These are phyloP conservation scores for Rhodofomes roseus DNA, from an alignment of 1,284 basidiomycete genomes.

Conservation along the genomic window DNA sequence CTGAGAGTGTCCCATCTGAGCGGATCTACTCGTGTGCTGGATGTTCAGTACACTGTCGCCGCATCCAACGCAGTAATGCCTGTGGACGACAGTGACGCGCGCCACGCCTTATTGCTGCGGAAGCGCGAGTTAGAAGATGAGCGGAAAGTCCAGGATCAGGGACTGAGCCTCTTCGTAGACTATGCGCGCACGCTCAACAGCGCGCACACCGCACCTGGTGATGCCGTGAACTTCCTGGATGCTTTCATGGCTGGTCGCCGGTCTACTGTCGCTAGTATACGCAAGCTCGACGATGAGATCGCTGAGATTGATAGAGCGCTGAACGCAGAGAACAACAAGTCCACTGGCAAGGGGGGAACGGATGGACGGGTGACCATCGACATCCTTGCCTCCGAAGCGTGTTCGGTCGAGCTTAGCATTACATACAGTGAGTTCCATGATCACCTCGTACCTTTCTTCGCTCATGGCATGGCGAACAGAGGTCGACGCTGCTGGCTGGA, in stretches of 20 bases:
- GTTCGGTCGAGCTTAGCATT: conserved; percentile 41
- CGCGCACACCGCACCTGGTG: conserved; percentile 37
- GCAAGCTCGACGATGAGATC: conserved; percentile 38
- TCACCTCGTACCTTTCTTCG: not conserved
- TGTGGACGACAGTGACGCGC: conserved; percentile 15
- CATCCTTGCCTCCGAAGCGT: conserved; percentile 33
- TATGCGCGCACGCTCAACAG: conserved; percentile 42
- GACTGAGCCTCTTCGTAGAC: conserved; percentile 36
- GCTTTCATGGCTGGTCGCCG: conserved; percentile 38
- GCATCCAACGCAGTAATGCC: not conserved
- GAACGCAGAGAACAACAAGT: conserved; percentile 14
- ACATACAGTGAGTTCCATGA: conserved; percentile 45
- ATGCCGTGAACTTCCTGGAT: conserved; percentile 39
- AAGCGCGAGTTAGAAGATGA: conserved; percentile 33
- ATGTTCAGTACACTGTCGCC: not conserved
- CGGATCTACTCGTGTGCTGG: not conserved
- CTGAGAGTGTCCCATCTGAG: not conserved
- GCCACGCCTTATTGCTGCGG: conserved; percentile 33
- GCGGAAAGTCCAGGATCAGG: conserved; percentile 35
- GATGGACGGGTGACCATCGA: conserved; percentile 36
- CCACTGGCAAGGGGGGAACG: conserved; percentile 28
- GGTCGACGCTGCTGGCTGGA: conserved; percentile 47
- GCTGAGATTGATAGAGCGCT: conserved; percentile 30
- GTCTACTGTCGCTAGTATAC: conserved; percentile 34
- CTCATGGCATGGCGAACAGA: conserved; percentile 29